Base-by-base conservation (phyloP, 108 stramenopile species). In the Schizochytrium sp. region DNA sequence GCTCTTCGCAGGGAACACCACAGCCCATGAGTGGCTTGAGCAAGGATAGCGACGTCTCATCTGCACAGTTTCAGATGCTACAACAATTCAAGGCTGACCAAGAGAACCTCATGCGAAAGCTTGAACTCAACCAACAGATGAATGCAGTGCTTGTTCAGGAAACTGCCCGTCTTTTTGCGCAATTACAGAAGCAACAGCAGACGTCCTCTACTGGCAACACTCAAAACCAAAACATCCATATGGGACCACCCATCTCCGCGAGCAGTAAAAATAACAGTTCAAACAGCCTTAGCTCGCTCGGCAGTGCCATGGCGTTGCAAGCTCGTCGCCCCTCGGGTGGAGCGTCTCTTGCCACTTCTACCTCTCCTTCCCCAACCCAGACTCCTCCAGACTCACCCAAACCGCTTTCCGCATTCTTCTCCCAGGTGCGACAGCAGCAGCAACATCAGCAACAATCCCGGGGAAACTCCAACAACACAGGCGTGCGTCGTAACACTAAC, bases 91-190 rank as follows among this genome's bases (percentile, higher is more conserved):
- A 55, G 47, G 50, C 47, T 10, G 50, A 83, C 47, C 76, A 83
- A 53, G 50, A 55, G 47, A 55, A 83, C 50, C 76, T 83, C 53
- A 55, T 83, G 76, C 47, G 47, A 47, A 49, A 83, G 76, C 53
- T 83, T 2, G 76, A 83, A 28, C 47, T 55, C 47, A 83, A 83
- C 76, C 47, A 83, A 40, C 76, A 55, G 47, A 49, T 83, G 47
- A 55, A 55, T 53, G 76, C 47, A 5, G 76, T 40, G 2, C 53
- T 83, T n/a, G 40, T 55, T n/a, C 47, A 55, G 76, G 76, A 83
- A 40, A 83, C 76, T 42, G 76, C 76, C 38, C 76, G 76, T 28
- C 47, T 83, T 40, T n/a, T 49, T 13, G 19, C 76, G 47, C 76
- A 83, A 53, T 55, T 83, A 13, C 76, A 83, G 53, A 47, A 83